These are phyloP conservation scores for Lichina pygmaea DNA, from an alignment of 495 filamentous ascomycete species.

Conservation along the genomic window DNA sequence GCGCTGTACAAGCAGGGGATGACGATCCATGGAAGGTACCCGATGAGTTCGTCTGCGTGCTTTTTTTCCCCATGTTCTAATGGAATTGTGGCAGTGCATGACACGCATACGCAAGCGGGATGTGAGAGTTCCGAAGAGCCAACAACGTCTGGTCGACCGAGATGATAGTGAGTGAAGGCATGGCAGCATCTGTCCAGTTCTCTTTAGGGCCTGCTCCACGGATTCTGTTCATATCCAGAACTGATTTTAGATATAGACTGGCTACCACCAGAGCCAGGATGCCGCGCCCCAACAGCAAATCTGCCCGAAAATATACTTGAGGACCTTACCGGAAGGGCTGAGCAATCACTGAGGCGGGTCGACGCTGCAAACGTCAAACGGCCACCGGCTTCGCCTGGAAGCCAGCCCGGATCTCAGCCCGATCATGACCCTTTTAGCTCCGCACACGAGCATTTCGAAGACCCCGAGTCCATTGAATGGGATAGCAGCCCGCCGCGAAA, in stretches of 20 bases:
- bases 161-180: constrained; percentile 11
- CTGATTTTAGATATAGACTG: constrained; percentile 4
- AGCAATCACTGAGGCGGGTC: no score
- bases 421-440: no score
- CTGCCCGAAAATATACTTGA: constrained; percentile 7
- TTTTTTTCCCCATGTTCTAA: not conserved
- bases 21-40: constrained; percentile 2
- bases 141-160: constrained; percentile 27
- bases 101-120: constrained; percentile 17
- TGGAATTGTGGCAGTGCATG: constrained; percentile 9
- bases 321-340: not conserved
- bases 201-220: not conserved
- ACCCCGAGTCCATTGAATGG: no score
- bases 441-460: no score
- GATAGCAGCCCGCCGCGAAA: no score
- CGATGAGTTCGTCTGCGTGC: not conserved
- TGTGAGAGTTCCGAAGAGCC: constrained; percentile 28
- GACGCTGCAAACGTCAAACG: no score
- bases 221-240: not conserved
- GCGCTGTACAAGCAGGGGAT: not conserved
- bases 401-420: no score
- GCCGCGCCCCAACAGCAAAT: constrained; percentile 7
- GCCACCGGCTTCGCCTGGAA: no score
- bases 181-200: no score
- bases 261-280: constrained; percentile 13